phyloP scores from a whole-genome alignment of 176 grass and related monocot genomes.

The Ensete glaucum region DNA sequence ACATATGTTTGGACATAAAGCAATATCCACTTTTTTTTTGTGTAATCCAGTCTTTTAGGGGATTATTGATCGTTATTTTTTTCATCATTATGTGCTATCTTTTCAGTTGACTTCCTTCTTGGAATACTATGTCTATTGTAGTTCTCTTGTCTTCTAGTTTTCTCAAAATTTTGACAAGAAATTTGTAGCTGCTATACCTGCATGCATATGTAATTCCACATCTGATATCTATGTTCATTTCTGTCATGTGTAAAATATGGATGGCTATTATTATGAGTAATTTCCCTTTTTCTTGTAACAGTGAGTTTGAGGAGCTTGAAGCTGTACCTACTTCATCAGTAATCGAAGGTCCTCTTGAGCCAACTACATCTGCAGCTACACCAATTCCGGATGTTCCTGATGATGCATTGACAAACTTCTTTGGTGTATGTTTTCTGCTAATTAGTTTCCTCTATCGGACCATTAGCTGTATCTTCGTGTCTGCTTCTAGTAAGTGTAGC shows the following conservation, averaged over 20 bases:
- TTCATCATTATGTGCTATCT: too few relatives aligned
- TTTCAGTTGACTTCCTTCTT: too few relatives aligned
- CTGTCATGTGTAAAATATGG: background rate
- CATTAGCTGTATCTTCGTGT: background rate
- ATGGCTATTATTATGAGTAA: background rate
- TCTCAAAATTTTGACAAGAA: background rate
- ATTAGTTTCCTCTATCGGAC: background rate
- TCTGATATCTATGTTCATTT: background rate
- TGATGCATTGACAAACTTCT: conserved; percentile 12
- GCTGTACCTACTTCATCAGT: conserved; percentile 20
- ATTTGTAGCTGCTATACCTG: background rate
- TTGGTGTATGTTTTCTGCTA: background rate
- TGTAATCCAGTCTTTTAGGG: background rate
- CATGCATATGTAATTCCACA: background rate
- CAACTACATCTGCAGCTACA: background rate
- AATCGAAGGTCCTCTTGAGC: conserved; percentile 22
- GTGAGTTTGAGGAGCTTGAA: conserved; percentile 25
- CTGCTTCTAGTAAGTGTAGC: background rate
- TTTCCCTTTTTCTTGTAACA: background rate
- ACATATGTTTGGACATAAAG: background rate
- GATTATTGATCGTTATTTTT: too few relatives aligned
- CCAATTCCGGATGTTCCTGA: conserved; percentile 14
- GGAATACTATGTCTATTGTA: too few relatives aligned
- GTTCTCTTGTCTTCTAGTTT: background rate
- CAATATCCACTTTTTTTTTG: background rate